Base-by-base conservation (phyloP, 1,284 basidiomycete species). In the Rhodotorula sp. region DNA sequence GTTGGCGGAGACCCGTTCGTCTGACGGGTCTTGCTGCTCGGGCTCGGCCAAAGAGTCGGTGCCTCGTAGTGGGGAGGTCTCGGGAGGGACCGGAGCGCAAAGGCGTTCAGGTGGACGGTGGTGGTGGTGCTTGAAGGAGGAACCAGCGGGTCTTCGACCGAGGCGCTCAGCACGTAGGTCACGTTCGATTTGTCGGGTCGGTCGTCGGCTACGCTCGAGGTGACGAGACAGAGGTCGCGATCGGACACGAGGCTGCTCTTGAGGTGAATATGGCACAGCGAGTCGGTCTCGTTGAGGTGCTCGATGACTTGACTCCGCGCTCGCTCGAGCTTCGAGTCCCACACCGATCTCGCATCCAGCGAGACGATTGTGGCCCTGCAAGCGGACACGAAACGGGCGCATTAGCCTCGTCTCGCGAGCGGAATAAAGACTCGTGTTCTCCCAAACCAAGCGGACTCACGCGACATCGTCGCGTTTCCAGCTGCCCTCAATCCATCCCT, bases 401-500 rank as follows among this genome's bases (percentile, higher is more conserved):
- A 28, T 28, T 28, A 28, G 28, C 28, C 28, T 28, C 28, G 28
- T 28, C 28, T 28, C 28, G 28, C 28, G 28, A 28, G 28, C 28
- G 28, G 28, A 28, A 2, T 28, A 28, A 28, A 28, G 28, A 28
- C 28, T 28, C 28, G 28, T 28, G 28, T 28, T 28, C 28, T 28
- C 28, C 28, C 28, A 34, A 23, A 28, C 28, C 10, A 2, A 19
- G 49, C 12, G 54, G 38, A 59, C 54, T 52, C 57, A 71, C 62
- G 66, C 68, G 1, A 75, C 69, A 28, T 75, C 74, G n/a, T 73
- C 71, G 5, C 56, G 23, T 26, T 38, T 45, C 74, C 74, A 75
- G 10, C 55, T 54, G 1, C 74, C 74, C 7, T 72, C 71, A 18
- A 75, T 67, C 66, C 66, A 75, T 3, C 64, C 74, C 50, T 75